These are phyloP conservation scores for Calonectria honghensis DNA, from an alignment of 2,329 filamentous ascomycete species.

Conservation along the genomic window DNA sequence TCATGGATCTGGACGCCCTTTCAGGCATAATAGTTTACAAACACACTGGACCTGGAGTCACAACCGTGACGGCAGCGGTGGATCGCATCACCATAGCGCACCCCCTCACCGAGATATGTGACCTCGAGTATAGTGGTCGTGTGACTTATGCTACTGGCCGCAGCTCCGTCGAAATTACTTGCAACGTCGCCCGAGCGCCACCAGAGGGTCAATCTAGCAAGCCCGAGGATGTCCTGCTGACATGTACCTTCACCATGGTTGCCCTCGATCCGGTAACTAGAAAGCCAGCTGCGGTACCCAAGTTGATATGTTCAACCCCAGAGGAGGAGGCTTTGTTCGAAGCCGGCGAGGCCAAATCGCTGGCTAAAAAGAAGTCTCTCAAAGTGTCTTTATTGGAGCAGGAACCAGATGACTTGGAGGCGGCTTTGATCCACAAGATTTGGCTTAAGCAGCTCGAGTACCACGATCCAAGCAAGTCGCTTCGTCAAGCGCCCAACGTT, in stretches of 20 bases:
- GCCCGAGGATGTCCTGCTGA: conserved; percentile 66
- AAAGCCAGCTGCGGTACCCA: conserved; percentile 54
- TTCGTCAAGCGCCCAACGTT: conserved; percentile 54
- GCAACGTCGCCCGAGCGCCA: conserved; percentile 82
- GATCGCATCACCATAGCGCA: conserved; percentile 77
- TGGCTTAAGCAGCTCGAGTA: conserved; percentile 56
- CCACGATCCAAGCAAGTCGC: conserved; percentile 53
- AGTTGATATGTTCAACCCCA: conserved; percentile 50
- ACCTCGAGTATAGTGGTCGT: conserved; percentile 81
- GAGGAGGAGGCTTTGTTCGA: conserved; percentile 56
- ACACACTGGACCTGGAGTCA: conserved; percentile 74
- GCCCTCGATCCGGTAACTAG: conserved; percentile 55
- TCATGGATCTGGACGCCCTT: conserved; percentile 88
- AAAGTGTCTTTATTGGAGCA: conserved; percentile 53
- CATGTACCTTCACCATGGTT: conserved; percentile 62
- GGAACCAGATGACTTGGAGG: conserved; percentile 55
- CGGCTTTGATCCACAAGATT: conserved; percentile 56
- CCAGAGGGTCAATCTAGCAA: conserved; percentile 72
- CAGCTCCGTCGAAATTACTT: conserved; percentile 83
- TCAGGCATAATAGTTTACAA: conserved; percentile 86
- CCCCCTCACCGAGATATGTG: conserved; percentile 84
- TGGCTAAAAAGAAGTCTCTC: conserved; percentile 51
- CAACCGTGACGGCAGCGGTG: conserved; percentile 69
- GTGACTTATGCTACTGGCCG: conserved; percentile 82
- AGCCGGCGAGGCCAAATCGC: conserved; percentile 53